Conservation (phyloP, 2,329 filamentous ascomycete species). For the Fusarium sororula region DNA sequence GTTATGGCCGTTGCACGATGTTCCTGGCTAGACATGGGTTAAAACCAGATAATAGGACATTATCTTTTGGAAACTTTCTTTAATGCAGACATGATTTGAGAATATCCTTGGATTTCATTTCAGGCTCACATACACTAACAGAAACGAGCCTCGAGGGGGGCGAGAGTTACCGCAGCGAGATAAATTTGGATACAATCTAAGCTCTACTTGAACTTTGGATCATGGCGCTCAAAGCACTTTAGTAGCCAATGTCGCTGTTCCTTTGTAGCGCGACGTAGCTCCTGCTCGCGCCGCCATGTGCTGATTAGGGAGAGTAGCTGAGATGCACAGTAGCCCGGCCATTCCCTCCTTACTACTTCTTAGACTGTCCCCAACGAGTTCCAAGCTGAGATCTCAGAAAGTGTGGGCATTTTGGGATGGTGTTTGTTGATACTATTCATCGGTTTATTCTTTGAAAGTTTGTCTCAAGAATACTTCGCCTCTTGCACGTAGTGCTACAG, state of each 20-base stretch:
- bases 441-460: background rate
- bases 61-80: fast-evolving
- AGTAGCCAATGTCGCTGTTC: fast-evolving
- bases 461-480: fast-evolving
- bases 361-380: background rate
- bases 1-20: background rate
- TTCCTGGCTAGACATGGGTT: background rate
- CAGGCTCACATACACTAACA: background rate
- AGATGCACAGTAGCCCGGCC: fast-evolving
- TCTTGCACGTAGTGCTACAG: background rate
- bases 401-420: background rate
- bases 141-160: background rate
- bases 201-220: fast-evolving
- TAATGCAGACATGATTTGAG: fast-evolving
- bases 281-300: fast-evolving
- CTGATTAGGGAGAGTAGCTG: background rate
- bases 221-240: fast-evolving
- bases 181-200: fast-evolving
- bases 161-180: background rate
- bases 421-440: no score
- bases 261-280: background rate
- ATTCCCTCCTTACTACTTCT: background rate
- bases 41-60: background rate
- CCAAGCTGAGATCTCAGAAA: fast-evolving
- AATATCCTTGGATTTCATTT: no score